phyloP scores from a whole-genome alignment of 176 grass and related monocot species.

The bread wheat (Triticum aestivum) region IWGSC_CS_RefSeq_v2.1 NC_057814.1:602689577-602690076 shows the following conservation, averaged over 20 bases:
- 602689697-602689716: constrained; percentile 8
- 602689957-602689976: constrained; percentile 98
- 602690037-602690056: constrained; percentile 91
- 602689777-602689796: constrained; percentile 82
- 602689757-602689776: constrained; percentile 59
- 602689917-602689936: constrained; percentile 84
- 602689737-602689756: constrained; percentile 69
- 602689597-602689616: constrained; percentile 6
- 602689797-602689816: constrained; percentile 93
- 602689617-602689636: background rate
- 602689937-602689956: constrained; percentile 87
- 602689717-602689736: constrained; percentile 84
- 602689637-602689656: background rate
- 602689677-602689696: background rate
- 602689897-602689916: constrained; percentile 71
- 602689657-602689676: constrained; percentile 1
- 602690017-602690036: constrained; percentile 88
- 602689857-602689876: constrained; percentile 86
- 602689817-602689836: constrained; percentile 90
- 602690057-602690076: constrained; percentile 96
- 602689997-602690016: constrained; percentile 77
- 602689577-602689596: background rate
- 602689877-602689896: constrained; percentile 75
- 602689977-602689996: constrained; percentile 77
- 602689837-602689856: constrained; percentile 77